Conservation (phyloP, 371 early-diverging fungal genomes). For the Paraphysoderma sedebokerense region DNA sequence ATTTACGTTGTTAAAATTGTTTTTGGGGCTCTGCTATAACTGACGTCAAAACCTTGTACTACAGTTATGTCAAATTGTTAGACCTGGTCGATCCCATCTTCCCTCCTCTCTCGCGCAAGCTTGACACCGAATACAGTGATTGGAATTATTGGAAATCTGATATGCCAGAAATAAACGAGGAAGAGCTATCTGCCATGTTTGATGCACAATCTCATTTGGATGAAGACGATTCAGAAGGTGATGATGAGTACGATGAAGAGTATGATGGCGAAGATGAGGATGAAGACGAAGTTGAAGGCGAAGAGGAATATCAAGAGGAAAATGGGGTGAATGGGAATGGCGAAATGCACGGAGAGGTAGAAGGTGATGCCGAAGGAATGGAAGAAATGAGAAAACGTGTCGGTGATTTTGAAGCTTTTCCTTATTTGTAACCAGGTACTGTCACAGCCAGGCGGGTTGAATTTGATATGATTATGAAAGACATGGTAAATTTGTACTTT, state of each 20-base stretch:
- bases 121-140: conserved; percentile 60
- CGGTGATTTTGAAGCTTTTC: background rate
- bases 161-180: conserved; percentile 27
- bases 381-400: background rate
- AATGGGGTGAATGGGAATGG: conserved; percentile 1
- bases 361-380: conserved; percentile 1
- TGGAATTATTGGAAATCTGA: conserved; percentile 68
- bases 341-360: conserved; percentile 2
- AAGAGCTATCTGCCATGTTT: conserved; percentile 1
- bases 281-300: conserved; percentile 3
- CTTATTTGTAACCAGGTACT: background rate
- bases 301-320: conserved; percentile 3
- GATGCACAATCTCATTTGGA: no score
- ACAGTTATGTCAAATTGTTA: conserved; percentile 62
- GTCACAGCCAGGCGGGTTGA: no score
- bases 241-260: background rate
- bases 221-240: background rate
- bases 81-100: conserved; percentile 94
- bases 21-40: background rate
- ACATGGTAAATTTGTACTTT: no score
- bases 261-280: background rate
- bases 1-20: background rate
- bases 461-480: no score
- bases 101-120: conserved; percentile 40
- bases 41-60: background rate